phyloP scores from a whole-genome alignment of 768 basidiomycete genomes.

The Clathrus columnatus region DNA sequence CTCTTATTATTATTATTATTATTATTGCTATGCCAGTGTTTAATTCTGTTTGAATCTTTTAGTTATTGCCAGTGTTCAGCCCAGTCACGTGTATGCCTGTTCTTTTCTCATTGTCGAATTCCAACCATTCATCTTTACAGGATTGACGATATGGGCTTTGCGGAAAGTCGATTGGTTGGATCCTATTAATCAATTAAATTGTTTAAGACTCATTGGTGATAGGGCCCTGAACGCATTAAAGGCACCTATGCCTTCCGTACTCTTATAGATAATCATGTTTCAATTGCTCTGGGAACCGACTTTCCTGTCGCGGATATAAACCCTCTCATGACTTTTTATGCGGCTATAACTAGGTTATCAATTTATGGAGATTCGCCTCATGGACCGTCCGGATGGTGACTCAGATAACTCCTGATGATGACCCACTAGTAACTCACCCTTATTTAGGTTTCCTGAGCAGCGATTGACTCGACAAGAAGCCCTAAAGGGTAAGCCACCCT shows the following conservation, averaged over 20 bases:
- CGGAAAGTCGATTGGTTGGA: constrained; percentile 55
- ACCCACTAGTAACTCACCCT: not conserved
- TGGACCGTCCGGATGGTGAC: constrained; percentile 74
- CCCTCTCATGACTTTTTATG: constrained; percentile 84
- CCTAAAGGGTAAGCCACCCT: constrained; percentile 73
- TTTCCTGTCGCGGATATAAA: constrained; percentile 92
- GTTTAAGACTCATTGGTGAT: not conserved
- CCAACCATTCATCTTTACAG: not conserved
- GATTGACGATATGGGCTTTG: constrained; percentile 89
- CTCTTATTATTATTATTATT: constrained; percentile 3
- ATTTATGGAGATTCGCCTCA: constrained; percentile 72
- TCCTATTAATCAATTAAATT: not conserved
- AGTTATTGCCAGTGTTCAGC: constrained; percentile 91
- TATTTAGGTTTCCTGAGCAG: constrained; percentile 61
- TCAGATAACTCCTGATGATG: not conserved
- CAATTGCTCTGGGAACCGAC: constrained; percentile 79
- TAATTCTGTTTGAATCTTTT: not conserved
- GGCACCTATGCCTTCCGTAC: constrained; percentile 88
- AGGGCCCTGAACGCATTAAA: constrained; percentile 67
- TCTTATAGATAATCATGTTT: constrained; percentile 45
- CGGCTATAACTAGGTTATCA: constrained; percentile 69
- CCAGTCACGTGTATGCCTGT: constrained; percentile 56
- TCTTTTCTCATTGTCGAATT: not conserved
- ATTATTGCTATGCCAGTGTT: too few species aligned
- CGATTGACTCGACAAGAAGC: constrained; percentile 75